Percentiles rank a stretch among this genome's conserved stretches.
Conservation (phyloP, 2,329 filamentous ascomycete species). For the Aspergillus pseudotamarii region DNA sequence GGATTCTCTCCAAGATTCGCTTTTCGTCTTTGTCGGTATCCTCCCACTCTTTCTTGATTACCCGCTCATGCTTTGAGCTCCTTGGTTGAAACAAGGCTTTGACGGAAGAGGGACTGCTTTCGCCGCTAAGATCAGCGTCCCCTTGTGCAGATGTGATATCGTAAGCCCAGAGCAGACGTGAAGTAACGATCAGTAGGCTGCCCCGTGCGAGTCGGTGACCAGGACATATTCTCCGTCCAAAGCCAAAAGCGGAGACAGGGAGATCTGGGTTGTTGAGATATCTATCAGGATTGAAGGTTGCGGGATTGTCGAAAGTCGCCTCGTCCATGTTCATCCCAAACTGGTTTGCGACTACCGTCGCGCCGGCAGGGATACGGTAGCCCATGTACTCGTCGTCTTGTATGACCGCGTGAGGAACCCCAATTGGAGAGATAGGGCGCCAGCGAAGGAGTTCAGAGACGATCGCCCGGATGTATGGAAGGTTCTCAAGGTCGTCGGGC, state of each 20-base stretch:
- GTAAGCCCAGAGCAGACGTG: constrained; percentile 15
- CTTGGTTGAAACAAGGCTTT: constrained; percentile 5
- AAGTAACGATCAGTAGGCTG: constrained; percentile 13
- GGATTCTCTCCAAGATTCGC: constrained; percentile 1
- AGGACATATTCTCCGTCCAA: constrained; percentile 16
- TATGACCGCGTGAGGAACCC: constrained; percentile 50
- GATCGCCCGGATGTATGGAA: constrained; percentile 38
- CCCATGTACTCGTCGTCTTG: constrained; percentile 52
- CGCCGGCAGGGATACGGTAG: constrained; percentile 52
- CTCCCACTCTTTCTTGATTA: constrained; percentile 2
- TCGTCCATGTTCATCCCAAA: constrained; percentile 47
- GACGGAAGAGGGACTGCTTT: constrained; percentile 1
- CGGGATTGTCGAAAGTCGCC: constrained; percentile 40
- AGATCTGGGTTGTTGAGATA: constrained; percentile 28
- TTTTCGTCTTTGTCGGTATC: constrained; percentile 10
- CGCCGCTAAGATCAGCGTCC: not conserved
- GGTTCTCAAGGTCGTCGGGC: constrained; percentile 30
- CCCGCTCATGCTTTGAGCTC: not conserved
- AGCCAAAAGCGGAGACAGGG: constrained; percentile 16
- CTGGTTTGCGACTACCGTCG: constrained; percentile 47
- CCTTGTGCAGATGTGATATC: not conserved
- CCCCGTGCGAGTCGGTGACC: constrained; percentile 8
- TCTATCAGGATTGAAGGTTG: constrained; percentile 39
- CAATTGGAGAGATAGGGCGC: constrained; percentile 47
- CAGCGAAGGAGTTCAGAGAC: constrained; percentile 39